Evolutionary conservation across 2,329 filamentous ascomycete genomes (phyloP), one percentile per base, ranked within the genome.

Genomic region (Trichophyton rubrum): DNA sequence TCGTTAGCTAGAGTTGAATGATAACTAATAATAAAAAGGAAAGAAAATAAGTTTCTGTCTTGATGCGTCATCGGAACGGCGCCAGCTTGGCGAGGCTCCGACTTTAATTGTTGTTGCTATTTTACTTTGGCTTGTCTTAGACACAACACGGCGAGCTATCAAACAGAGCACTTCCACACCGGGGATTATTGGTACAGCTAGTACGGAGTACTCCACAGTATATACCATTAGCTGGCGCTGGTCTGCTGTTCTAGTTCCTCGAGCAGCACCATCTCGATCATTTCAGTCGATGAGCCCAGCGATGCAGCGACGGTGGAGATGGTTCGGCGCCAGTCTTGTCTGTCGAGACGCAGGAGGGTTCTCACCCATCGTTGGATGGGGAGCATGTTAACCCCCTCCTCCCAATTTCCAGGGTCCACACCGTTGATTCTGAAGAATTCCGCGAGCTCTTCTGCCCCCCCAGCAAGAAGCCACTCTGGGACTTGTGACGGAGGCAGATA

Each of bases 401-500:
- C 69, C 74, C 74, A 76, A 51, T 76, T 76, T 2, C 74, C 74
- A 4, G 72, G 70, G 59, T 76, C 74, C 33, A 76, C 69, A 3
- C 74, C 74, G 53, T 75, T 68, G 49, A 73, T 68, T 22, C 66
- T 64, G 15, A 76, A 62, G 58, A 74, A 76, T 11, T 66, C 69
- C 20, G 69, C 67, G n/a, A 76, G 63, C 6, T 66, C 65, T 17
- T 69, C 67, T 53, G 75, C 60, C 1, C 73, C 73, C 47, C 70
- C 30, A 22, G 56, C 30, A 22, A 58, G 60, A 1, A 64, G 59
- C 43, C 59, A 66, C n/a, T 61, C 30, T 53, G 72, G 69, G n/a
- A 71, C 70, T 35, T 47, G 43, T 15, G 58, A 40, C 22, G 17
- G 35, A n/a, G 55, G 33, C 6, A 47, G 24, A 40, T 45, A 45